Evolutionary conservation across 345 rosid species (phyloP).

Genomic region (Aurinia saxatilis): DNA sequence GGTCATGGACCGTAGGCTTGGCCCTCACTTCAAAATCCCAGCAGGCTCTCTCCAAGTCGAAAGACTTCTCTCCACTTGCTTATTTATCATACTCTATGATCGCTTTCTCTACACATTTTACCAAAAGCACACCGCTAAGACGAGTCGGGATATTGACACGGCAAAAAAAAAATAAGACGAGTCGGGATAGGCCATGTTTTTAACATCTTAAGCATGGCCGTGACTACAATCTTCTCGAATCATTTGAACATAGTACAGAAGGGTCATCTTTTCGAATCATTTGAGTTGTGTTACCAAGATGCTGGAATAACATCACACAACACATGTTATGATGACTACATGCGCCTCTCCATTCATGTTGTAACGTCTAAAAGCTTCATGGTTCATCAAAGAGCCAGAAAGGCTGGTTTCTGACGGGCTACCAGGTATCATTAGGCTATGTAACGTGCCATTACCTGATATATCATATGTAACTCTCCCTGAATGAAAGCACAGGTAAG

Average conservation of each 20-base stretch:
- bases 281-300: not conserved
- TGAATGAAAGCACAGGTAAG: conserved; percentile 68
- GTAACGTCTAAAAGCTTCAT: conserved; percentile 49
- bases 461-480: conserved; percentile 78
- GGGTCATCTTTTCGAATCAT: not conserved
- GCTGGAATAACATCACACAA: not conserved
- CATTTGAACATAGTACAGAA: conserved; percentile 29
- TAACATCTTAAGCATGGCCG: conserved; percentile 23
- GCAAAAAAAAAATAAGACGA: too few species aligned
- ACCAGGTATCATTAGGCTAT: conserved; percentile 39
- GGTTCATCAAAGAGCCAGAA: conserved; percentile 36
- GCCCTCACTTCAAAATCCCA: too few species aligned
- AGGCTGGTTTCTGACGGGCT: conserved; percentile 43
- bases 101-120: conserved; percentile 26
- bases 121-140: conserved; percentile 30
- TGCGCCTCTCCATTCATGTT: conserved; percentile 83
- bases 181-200: conserved; percentile 41
- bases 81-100: conserved; percentile 29
- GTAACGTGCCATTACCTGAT: conserved; percentile 59
- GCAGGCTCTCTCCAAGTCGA: conserved; percentile 37
- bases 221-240: conserved; percentile 37
- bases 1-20: conserved; percentile 33
- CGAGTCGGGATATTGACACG: too few species aligned
- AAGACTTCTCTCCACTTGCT: conserved; percentile 12
- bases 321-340: conserved; percentile 36